These are phyloP conservation scores for Phoenix roebelenii DNA, from an alignment of 176 grass and related monocot species.

Conservation along the genomic window DNA sequence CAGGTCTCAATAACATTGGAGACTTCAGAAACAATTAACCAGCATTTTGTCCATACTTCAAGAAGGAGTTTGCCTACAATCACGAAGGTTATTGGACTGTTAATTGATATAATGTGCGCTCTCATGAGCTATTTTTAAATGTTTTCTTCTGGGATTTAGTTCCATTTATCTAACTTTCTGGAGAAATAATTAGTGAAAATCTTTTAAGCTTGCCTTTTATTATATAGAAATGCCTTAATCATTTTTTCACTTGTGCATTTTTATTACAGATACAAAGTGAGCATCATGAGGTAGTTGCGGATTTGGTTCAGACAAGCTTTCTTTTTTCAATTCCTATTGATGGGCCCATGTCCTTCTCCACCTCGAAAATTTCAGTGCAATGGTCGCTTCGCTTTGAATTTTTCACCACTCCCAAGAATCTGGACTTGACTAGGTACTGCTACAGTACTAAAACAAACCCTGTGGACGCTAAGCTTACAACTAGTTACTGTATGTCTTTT, in stretches of 20 bases:
- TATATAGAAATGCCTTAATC: too few relatives aligned
- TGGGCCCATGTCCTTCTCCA: conserved; percentile 89
- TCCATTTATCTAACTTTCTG: too few relatives aligned
- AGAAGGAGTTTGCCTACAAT: conserved; percentile 77
- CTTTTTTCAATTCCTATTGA: conserved; percentile 93
- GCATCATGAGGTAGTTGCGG: conserved; percentile 88
- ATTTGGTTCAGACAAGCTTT: conserved; percentile 87
- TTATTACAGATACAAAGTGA: conserved; percentile 63
- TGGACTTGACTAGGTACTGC: conserved; percentile 61
- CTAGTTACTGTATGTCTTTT: too few relatives aligned
- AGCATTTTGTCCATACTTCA: conserved; percentile 76
- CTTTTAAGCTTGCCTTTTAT: too few relatives aligned
- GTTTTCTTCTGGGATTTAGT: too few relatives aligned
- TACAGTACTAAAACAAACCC: background rate
- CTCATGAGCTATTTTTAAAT: too few relatives aligned
- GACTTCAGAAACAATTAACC: conserved; percentile 85
- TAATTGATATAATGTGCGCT: too few relatives aligned
- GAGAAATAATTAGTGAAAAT: too few relatives aligned
- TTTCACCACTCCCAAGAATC: conserved; percentile 71
- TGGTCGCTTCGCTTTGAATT: conserved; percentile 96
- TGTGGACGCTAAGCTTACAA: too few relatives aligned
- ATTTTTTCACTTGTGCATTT: too few relatives aligned
- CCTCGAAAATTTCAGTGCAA: conserved; percentile 72
- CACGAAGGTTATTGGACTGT: conserved; percentile 40
- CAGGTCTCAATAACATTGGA: conserved; percentile 89